phyloP scores from a whole-genome alignment of 140 eudicot genomes.

The Stevia rebaudiana region DNA sequence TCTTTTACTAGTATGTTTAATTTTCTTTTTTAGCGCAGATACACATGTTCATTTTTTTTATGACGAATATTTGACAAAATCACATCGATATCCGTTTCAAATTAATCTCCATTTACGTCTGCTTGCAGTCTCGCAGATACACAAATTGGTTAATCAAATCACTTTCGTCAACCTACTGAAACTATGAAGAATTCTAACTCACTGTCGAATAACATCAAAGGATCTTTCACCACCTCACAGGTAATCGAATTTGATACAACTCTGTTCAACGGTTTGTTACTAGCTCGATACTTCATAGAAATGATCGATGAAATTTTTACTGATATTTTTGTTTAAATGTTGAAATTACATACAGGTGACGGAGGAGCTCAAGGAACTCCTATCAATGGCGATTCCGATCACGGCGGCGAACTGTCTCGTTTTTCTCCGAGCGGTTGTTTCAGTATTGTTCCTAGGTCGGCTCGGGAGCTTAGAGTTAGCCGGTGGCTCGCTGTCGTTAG shows the following conservation, averaged over 20 bases:
- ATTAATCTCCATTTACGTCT: background rate
- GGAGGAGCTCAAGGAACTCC: constrained; percentile 70
- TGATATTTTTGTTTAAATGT: background rate
- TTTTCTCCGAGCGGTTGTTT: constrained; percentile 71
- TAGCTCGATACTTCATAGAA: background rate
- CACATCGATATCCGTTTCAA: background rate
- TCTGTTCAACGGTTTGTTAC: too few species aligned
- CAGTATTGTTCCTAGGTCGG: constrained; percentile 84
- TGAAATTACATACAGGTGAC: constrained; percentile 31
- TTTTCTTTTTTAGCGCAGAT: background rate
- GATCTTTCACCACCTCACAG: constrained; percentile 8
- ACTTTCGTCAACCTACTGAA: background rate
- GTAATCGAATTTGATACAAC: too few species aligned
- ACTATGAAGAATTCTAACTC: background rate
- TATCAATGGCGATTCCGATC: constrained; percentile 78
- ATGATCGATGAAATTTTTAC: background rate
- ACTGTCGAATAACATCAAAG: background rate
- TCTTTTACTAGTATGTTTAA: background rate
- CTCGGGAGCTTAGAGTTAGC: constrained; percentile 92
- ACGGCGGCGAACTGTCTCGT: constrained; percentile 85
- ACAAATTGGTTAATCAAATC: background rate
- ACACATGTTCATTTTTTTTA: too few species aligned
- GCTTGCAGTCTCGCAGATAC: background rate
- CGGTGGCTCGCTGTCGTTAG: constrained; percentile 93
- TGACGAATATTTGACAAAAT: background rate